These are phyloP conservation scores for Salix dunnii DNA, from an alignment of 345 rosid genomes.

Conservation along the genomic window DNA sequence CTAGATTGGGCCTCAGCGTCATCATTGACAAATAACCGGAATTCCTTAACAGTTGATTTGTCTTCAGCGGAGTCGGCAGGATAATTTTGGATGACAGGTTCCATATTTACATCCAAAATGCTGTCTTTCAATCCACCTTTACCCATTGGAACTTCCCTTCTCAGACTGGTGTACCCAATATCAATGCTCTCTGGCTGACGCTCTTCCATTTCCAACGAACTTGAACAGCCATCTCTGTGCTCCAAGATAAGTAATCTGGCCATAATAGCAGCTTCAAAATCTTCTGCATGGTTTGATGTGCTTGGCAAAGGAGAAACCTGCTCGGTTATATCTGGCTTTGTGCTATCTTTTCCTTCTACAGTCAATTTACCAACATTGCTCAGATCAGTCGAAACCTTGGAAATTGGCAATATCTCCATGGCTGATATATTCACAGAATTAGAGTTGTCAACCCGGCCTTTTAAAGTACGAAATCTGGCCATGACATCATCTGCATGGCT, in stretches of 20 bases:
- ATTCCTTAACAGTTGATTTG: slow-evolving; percentile 16
- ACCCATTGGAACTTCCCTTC: slow-evolving; percentile 1
- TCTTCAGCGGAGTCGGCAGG: slow-evolving; percentile 3
- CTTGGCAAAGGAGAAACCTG: slow-evolving; percentile 14
- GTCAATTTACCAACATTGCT: slow-evolving; percentile 24
- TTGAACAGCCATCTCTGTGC: slow-evolving; percentile 27
- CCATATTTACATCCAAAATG: slow-evolving; percentile 7
- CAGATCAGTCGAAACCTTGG: slow-evolving; percentile 7
- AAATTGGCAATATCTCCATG: slow-evolving; percentile 13
- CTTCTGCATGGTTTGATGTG: slow-evolving; percentile 13
- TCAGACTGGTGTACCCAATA: slow-evolving; percentile 17
- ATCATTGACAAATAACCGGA: slow-evolving; percentile 18
- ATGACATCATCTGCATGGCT: slow-evolving; percentile 45
- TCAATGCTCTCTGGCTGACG: slow-evolving; percentile 16
- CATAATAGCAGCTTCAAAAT: slow-evolving; percentile 38
- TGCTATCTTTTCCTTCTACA: slow-evolving; percentile 21
- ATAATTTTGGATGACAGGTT: slow-evolving; percentile 1
- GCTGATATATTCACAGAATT: slow-evolving; percentile 14
- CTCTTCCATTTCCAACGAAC: slow-evolving; percentile 19
- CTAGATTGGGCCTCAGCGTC: slow-evolving; percentile 13
- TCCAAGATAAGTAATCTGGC: slow-evolving; percentile 44
- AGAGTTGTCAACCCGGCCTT: slow-evolving; percentile 22
- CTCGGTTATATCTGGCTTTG: slow-evolving; percentile 1
- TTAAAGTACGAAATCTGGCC: slow-evolving; percentile 50
- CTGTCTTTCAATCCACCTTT: slow-evolving; percentile 10